A percentile compares a stretch with the other conserved stretches of the same genome.
These are phyloP conservation scores for button mushroom (Agaricus bisporus) DNA, from an alignment of 768 basidiomycete species.

Conservation along the genomic window DNA sequence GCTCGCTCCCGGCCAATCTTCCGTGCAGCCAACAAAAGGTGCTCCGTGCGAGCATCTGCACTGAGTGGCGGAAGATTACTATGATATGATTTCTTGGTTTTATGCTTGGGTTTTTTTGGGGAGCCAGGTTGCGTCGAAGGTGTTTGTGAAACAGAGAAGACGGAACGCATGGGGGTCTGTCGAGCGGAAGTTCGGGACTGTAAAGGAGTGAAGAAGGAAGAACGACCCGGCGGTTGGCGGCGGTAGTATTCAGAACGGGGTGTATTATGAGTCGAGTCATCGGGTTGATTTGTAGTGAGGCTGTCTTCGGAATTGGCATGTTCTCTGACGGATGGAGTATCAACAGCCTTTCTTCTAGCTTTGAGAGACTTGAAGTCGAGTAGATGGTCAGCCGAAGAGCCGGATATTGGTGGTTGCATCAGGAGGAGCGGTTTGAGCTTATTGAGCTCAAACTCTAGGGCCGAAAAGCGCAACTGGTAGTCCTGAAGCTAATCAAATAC, in stretches of 20 bases:
- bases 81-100: slow-evolving; percentile 11
- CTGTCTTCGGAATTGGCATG: not conserved
- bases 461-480: slow-evolving; percentile 43
- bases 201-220: not conserved
- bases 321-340: not conserved
- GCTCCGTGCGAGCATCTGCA: slow-evolving; percentile 67
- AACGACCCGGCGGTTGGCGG: not conserved
- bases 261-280: not conserved
- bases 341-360: slow-evolving; percentile 18
- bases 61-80: slow-evolving; percentile 23
- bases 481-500: slow-evolving; percentile 44
- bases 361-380: slow-evolving; percentile 9
- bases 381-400: not conserved
- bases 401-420: slow-evolving; percentile 45
- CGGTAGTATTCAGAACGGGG: slow-evolving; percentile 1
- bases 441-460: slow-evolving; percentile 58
- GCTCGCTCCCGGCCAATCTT: slow-evolving; percentile 60
- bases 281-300: not conserved
- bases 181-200: not conserved
- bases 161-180: slow-evolving; percentile 3
- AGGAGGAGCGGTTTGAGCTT: slow-evolving; percentile 65
- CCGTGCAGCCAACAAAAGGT: slow-evolving; percentile 66
- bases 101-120: slow-evolving; percentile 11
- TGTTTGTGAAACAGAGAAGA: slow-evolving; percentile 13
- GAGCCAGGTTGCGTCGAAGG: slow-evolving; percentile 9